Percentiles rank a stretch among this genome's conserved stretches.
phyloP scores from a whole-genome alignment of 768 basidiomycete genomes.

The Austroboletus festivus region DNA sequence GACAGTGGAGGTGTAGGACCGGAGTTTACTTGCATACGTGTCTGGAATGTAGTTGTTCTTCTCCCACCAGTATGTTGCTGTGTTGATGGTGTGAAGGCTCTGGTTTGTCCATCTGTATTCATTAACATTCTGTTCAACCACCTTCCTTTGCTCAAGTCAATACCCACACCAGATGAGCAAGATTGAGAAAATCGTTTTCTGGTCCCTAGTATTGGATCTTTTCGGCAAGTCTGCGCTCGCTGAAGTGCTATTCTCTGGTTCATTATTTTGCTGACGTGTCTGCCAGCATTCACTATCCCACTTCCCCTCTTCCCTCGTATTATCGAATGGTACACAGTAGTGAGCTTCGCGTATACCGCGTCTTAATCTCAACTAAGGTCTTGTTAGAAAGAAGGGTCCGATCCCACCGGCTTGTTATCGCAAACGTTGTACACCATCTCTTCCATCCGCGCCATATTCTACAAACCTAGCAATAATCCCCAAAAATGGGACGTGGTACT shows the following conservation, averaged over 20 bases:
- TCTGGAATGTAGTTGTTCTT: too few relatives aligned
- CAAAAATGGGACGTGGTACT: slow-evolving; percentile 92
- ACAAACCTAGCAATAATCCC: slow-evolving; percentile 56
- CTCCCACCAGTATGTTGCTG: too few relatives aligned
- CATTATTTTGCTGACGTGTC: slow-evolving; percentile 11
- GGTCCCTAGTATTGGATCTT: slow-evolving; percentile 88
- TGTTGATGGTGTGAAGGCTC: too few relatives aligned
- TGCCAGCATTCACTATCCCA: slow-evolving; percentile 84
- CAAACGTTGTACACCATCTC: slow-evolving; percentile 68
- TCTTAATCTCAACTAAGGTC: not conserved
- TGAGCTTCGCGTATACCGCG: slow-evolving; percentile 29
- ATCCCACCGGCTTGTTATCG: slow-evolving; percentile 69
- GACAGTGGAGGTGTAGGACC: not conserved
- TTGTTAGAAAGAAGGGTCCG: slow-evolving; percentile 64
- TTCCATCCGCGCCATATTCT: slow-evolving; percentile 60
- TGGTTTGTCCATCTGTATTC: too few relatives aligned
- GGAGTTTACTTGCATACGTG: too few relatives aligned
- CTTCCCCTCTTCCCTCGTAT: slow-evolving; percentile 98
- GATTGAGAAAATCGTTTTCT: slow-evolving; percentile 81
- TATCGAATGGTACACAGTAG: slow-evolving; percentile 87
- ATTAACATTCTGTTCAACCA: not conserved
- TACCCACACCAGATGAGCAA: slow-evolving; percentile 44
- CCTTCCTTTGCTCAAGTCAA: not conserved
- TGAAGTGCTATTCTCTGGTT: not conserved
- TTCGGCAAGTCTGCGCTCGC: slow-evolving; percentile 44